Base-by-base conservation (phyloP, 2,329 filamentous ascomycete species). In the Beauveria brongniartii region DNA sequence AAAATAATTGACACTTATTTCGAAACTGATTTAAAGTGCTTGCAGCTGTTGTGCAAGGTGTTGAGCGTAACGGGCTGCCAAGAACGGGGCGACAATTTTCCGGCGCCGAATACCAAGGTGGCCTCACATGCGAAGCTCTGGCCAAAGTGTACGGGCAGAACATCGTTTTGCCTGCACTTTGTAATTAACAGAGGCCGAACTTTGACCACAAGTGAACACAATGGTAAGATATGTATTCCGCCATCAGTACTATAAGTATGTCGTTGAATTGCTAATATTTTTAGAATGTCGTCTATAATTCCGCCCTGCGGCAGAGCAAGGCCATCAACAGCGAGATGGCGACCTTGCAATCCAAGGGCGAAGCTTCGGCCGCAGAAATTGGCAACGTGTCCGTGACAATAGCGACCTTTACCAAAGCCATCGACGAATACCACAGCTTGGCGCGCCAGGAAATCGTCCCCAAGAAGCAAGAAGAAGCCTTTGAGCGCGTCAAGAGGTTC, bases 401-500 rank as follows among this genome's bases (percentile, higher is more conserved):
- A 34, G 86, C 89, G 48, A 76, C 92, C 63, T 92, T 99, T 73
- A 85, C 89, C 52, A 91, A 94, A 63, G 96, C 91, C 1, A 82
- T 99, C 65, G 92, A 97, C 76, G 92, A 97, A 71, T 99, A 99
- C 79, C 85, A 89, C 69, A 82, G 83, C 60, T 85, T 96, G 34
- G 89, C 92, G 1, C 90, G 90, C 66, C 90, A 93, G 69, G 94
- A 99, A 74, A 85, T 96, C 37, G 92, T 96, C 61, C 83, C 89
- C 5, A 88, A 90, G 63, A 99, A 97, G 76, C 90, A 96, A 67
- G 88, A 94, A 63, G 96, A 97, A 71, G 94, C 93, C 1, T 81
- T 85, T 65, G 91, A 95, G 71, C 85, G 94, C 50, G 82, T 96
- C 62, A 89, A 90, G 73, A 91, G 86, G 68, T 99, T 99, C 75